Base-by-base conservation (phyloP, 139 green algal genomes). In the Closterium sp. region DNA sequence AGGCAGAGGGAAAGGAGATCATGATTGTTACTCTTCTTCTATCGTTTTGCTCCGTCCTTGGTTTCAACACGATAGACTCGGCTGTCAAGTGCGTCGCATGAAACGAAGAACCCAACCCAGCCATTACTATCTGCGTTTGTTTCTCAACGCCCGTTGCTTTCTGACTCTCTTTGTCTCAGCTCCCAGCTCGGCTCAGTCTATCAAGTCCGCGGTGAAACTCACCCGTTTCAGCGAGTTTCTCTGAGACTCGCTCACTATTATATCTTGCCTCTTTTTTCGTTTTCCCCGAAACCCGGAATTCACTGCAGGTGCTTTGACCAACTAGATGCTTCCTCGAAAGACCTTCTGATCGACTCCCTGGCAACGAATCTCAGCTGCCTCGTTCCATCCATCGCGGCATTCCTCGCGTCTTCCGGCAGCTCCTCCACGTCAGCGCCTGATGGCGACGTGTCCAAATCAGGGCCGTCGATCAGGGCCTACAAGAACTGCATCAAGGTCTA, bases 401-500 rank as follows among this genome's bases (percentile, higher is more conserved):
- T 76, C 55, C 55, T 76, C 10, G 55, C 55, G 16, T 76, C 55
- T 76, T 97, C 95, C 43, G 93, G 94, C 7, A 86, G 88, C 66
- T 85, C 90, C 33, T 64, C 95, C 69, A 34, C 84, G 12, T 25
- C 87, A 55, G 88, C 87, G 21, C 66, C 76, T 4, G 92, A 94
- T 8, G 69, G 38, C 4, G 84, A 91, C 28, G 43, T 85, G 16
- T 31, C 34, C 6, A 91, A 88, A 1, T 38, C 84, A 32, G 91
- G 92, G 83, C 38, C 93, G 4, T 33, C 90, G 25, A 89, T 95
- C 38, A 33, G 88, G 66, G 90, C 92, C 34, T 94, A 97, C 91
- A 90, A 94, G 36, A 95, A 88, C 23, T 96, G 96, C 28, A 94
- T 97, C 85, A 96, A 97, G 55, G 34, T 94, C n/a, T 97, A 98